These are phyloP conservation scores for Hypoxylon sp. DNA, from an alignment of 2,329 filamentous ascomycete species.

Conservation along the genomic window DNA sequence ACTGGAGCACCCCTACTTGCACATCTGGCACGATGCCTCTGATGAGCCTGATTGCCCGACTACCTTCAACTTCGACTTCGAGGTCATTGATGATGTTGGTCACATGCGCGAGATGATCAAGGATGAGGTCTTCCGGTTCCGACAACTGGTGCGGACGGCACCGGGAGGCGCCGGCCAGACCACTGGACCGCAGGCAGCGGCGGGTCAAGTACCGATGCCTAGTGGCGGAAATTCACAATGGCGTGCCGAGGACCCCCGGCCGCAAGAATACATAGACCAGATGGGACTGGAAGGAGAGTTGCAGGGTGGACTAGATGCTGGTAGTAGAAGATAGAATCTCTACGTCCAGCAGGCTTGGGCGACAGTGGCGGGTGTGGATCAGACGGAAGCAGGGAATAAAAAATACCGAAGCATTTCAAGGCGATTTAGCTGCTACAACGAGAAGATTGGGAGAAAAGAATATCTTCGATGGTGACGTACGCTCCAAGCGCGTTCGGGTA, in stretches of 20 bases:
- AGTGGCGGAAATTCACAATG: constrained; percentile 64
- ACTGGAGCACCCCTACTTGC: constrained; percentile 94
- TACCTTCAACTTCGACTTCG: constrained; percentile 98
- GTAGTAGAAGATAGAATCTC: constrained; percentile 48
- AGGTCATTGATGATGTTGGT: constrained; percentile 93
- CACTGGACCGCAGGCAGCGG: constrained; percentile 56
- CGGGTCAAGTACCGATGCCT: constrained; percentile 68
- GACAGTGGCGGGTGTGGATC: neutral
- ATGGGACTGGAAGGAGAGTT: constrained; percentile 71
- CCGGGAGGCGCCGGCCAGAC: constrained; percentile 57
- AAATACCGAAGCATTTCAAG: neutral
- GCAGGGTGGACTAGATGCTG: constrained; percentile 70
- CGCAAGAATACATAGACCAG: constrained; percentile 69
- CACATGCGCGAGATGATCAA: constrained; percentile 99
- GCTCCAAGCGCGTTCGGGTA: constrained; percentile 10
- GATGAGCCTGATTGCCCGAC: constrained; percentile 95
- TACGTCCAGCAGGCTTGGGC: constrained; percentile 7
- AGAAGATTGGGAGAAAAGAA: constrained; percentile 19
- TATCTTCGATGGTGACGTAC: constrained; percentile 23
- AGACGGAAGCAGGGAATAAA: constrained; percentile 4
- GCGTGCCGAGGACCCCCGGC: constrained; percentile 72
- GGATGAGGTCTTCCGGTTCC: constrained; percentile 92
- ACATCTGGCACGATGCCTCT: constrained; percentile 98
- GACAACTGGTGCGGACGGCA: constrained; percentile 70
- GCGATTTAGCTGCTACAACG: constrained; percentile 29